Evolutionary conservation across 1,139 yeast genomes (phyloP), one percentile per base, ranked within the genome.

Genomic region (Scheffersomyces segobiensis): DNA sequence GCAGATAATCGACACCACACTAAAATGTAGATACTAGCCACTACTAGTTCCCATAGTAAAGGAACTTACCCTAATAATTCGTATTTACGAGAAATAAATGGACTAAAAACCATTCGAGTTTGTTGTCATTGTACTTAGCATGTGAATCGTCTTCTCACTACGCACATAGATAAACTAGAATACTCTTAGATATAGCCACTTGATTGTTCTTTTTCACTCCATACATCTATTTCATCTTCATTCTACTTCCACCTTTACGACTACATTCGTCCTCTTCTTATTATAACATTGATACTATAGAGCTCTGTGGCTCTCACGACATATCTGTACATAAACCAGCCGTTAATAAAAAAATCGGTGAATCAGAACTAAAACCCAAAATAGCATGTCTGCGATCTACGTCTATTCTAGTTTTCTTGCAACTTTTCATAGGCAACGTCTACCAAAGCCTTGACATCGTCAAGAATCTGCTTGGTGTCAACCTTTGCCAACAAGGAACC

Each of bases 381-480:
- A 48, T 14, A 5, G 24, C 46, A 24, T 55, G 49, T 42, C 49
- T 22, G 20, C 20, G 21, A 22, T 53, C 47, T 39, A 19, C 10
- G 39, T 26, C 39, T 22, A 48, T 18, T 18, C 42, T 17, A 19
- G 55, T 46, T 14, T 18, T 18, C 20, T 18, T 21, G 19, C 42
- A 32, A 32, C 42, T 32, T 32, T 32, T 32, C 42, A 68, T 68
- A 70, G 60, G 68, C 64, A 18, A 63, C 68, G 51, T 67, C 68
- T 52, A 71, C 72, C 53, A 71, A 57, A 52, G 60, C 61, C 65
- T 65, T 63, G 53, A 69, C 62, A 42, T 71, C 72, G 18, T 62
- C 59, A 47, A 69, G 54, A 52, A 73, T 58, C n/a, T 64, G 64
- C 56, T 62, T 59, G 50, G 67, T 57, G 52, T 68, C 70, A 55